Base-by-base conservation (phyloP, 352 stramenopile genomes). In the Chrysophaeum taylorii region DNA sequence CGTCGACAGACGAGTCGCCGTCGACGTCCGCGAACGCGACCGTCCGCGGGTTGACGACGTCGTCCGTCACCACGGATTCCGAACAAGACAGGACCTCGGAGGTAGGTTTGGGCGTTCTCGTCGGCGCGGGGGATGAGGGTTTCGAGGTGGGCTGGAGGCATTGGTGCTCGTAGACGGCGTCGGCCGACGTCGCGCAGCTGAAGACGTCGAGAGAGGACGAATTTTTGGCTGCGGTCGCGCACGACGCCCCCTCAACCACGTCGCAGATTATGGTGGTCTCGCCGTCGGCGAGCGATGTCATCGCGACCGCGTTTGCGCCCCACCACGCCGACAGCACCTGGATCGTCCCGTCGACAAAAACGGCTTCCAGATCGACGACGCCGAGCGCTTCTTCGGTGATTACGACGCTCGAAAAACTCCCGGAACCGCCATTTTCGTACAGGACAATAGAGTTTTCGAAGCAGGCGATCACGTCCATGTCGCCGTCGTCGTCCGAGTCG, bases 11-110 rank as follows among this genome's bases (percentile, higher is more conserved):
- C 1, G 68, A 67, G 41, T 76, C 67, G 12, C 72, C 72, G 43
- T 76, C 72, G 57, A 76, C 60, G 57, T 76, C 72, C 35, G 33
- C 68, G 50, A 70, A n/a, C n/a, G n/a, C n/a, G n/a, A n/a, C n/a
- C n/a, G n/a, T n/a, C n/a, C n/a, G n/a, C n/a, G n/a, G n/a, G n/a
- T n/a, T 31, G 29, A 39, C 64, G 21, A 76, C n/a, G n/a, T n/a
- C n/a, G n/a, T n/a, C n/a, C n/a, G n/a, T n/a, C n/a, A n/a, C n/a
- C n/a, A n/a, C n/a, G n/a, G n/a, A n/a, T n/a, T n/a, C n/a, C n/a
- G n/a, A n/a, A n/a, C 9, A 33, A 18, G 18, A 60, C 5, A 60
- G 5, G 25, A 5, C 33, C 48, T 9, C 48, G 18, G 18, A 33
- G 5, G 48, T 60, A 18, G 18, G 7, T 7, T 33, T 9, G 48